phyloP scores from a whole-genome alignment of 2,329 filamentous ascomycete genomes.

The Curvularia sp. region DNA sequence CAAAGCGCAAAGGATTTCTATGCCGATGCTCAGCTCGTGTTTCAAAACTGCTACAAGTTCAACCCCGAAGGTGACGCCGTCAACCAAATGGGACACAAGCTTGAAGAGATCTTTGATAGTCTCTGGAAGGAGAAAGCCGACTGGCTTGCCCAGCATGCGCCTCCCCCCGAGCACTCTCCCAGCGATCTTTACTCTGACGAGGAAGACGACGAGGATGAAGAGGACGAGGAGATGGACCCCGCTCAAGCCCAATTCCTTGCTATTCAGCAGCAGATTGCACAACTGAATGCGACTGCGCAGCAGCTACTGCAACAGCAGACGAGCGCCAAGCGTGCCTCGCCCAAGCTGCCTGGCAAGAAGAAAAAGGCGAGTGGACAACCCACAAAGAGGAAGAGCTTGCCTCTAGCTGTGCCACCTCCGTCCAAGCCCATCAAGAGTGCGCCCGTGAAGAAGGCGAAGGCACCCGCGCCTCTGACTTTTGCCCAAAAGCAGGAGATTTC shows the following conservation, averaged over 20 bases:
- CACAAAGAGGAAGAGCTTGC: constrained; percentile 39
- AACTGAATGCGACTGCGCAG: constrained; percentile 70
- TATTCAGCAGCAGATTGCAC: constrained; percentile 72
- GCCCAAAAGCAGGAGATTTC: constrained; percentile 93
- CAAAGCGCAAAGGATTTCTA: constrained; percentile 85
- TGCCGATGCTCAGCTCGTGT: constrained; percentile 79
- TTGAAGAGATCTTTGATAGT: constrained; percentile 76
- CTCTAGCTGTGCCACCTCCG: constrained; percentile 41
- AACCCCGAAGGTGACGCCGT: constrained; percentile 82
- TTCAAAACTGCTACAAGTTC: constrained; percentile 91
- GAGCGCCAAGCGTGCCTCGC: constrained; percentile 62
- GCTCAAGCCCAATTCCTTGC: constrained; percentile 56
- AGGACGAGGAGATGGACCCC: constrained; percentile 59
- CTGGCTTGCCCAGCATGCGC: constrained; percentile 80
- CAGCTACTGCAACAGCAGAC: constrained; percentile 51
- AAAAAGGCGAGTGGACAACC: constrained; percentile 49
- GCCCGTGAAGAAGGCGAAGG: constrained; percentile 55
- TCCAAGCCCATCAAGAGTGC: constrained; percentile 54
- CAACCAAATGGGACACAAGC: constrained; percentile 71
- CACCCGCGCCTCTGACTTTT: constrained; percentile 71
- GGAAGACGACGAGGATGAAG: constrained; percentile 74
- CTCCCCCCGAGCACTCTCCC: constrained; percentile 70
- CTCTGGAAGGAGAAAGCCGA: constrained; percentile 80
- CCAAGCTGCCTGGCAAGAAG: constrained; percentile 56
- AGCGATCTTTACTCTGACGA: constrained; percentile 62